Percentiles rank a stretch among this genome's conserved stretches.
Evolutionary conservation across 805 yeast species (phyloP).

Genomic region (Nakazawaea sp.): DNA sequence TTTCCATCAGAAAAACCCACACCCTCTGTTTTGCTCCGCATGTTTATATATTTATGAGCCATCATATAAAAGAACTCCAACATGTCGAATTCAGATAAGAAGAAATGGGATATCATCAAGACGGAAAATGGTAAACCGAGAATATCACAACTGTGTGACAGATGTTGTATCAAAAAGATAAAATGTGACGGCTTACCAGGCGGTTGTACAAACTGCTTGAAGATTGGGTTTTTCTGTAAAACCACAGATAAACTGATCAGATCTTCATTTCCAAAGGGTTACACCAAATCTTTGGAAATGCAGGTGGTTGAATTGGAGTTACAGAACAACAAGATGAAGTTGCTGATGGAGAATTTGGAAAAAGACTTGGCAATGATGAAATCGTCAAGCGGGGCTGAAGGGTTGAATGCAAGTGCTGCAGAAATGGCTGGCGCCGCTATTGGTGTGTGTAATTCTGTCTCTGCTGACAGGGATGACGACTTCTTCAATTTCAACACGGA

Average conservation of each 20-base stretch:
- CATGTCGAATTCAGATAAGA: not conserved
- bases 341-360: conserved; percentile 23
- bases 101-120: conserved; percentile 20
- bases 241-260: conserved; percentile 70
- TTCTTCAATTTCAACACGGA: conserved; percentile 13
- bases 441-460: too few species aligned
- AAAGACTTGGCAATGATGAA: conserved; percentile 11
- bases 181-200: conserved; percentile 71
- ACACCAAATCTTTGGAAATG: conserved; percentile 67
- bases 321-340: conserved; percentile 34
- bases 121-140: conserved; percentile 35
- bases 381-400: conserved; percentile 1
- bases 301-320: conserved; percentile 56
- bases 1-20: not conserved
- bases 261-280: conserved; percentile 76
- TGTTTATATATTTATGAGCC: not conserved
- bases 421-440: not conserved
- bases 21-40: not conserved
- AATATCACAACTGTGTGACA: conserved; percentile 75
- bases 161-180: conserved; percentile 72
- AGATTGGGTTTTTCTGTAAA: conserved; percentile 60
- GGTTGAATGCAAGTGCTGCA: not conserved
- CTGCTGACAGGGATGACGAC: conserved; percentile 7
- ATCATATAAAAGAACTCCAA: too few species aligned
- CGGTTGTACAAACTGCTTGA: conserved; percentile 57